Base-by-base conservation (phyloP, 2,329 filamentous ascomycete genomes). In the Fusarium sp. region DNA sequence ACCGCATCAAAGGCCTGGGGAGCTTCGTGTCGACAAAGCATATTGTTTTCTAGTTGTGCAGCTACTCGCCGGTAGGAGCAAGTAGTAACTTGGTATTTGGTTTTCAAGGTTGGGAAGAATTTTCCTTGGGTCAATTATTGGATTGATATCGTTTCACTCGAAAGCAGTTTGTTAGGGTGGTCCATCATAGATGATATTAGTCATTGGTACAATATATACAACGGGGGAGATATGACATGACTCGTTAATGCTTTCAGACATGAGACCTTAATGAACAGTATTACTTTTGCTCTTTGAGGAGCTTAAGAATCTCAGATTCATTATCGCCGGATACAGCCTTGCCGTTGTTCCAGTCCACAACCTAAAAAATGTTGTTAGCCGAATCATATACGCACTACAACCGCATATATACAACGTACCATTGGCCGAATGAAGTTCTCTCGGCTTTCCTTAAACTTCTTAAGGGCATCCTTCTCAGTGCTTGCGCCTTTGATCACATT, bases 341-440 rank as follows among this genome's bases (percentile, higher is more conserved):
- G 68, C 94, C 96, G 78, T 95, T 94, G 77, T 91, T 93, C 96
- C 96, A 98, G 78, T 98, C 95, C 52, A 98, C 95, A 60, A 91
- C 81, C 86, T 79, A 28, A 10, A 10, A 56, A 35, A 53, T 46
- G 46, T 13, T 20, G 22, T 58, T 55, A 68, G 60, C 32, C 33
- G 24, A 66, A 30, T 30, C 49, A 39, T 13, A 43, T 22, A 5
- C 19, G 11, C 15, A 24, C 22, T 26, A 19, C 7, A 39, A 9
- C 6, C 43, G 46, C 22, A 58, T 46, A 39, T 17, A 28, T 9
- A 13, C 14, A 56, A 67, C 91, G 75, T 82, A 96, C 92, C 77
- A 97, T 81, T 26, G 95, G 95, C 70, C 90, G 82, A 74, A 91
- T 82, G 78, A 98, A 94, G 73, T 79, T 87, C 30, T 88, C 84